Base-by-base conservation (phyloP, 257 asterid species). In the Henckelia pumila region DNA sequence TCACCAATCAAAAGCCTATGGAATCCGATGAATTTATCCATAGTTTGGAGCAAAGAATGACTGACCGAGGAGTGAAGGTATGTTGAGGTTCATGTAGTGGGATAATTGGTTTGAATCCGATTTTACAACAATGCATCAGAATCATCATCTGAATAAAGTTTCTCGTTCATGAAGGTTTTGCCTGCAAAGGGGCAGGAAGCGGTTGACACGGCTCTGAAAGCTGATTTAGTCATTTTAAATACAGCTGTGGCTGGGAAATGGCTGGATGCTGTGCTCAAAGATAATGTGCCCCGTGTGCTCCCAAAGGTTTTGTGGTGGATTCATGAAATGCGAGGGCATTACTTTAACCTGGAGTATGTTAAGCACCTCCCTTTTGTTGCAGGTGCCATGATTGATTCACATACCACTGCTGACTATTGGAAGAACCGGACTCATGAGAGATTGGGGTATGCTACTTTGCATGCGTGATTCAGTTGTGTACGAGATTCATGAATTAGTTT, bases 301-400 rank as follows among this genome's bases (percentile, higher is more conserved):
- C 95, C 97, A 72, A 93, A 93, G 92, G 87, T 93, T 76, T 90
- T 93, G 81, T 93, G 98, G 98, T 93, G 98, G 97, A 93, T 93
- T 76, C 98, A 93, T 85, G 98, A 93, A 84, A 93, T 93, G 98
- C 84, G 98, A 64, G 98, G 97, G 80, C 97, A 93, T 84, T 93
- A 93, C 85, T 93, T 47, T 82, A 93, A 83, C 73, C 84, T 86
- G 92, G 95, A 90, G 81, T 89, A 85, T 81, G 97, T 93, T 56
- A 93, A 85, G 92, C 98, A 88, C 87, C 97, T 93, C 81, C 98
- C 98, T 70, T 85, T 81, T 81, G 98, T 93, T 86, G 92, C 97
- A 77, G 98, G 98, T 81, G 96, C 92, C 57, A 93, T 93, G 97
- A 93, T 93, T 76, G 98, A 93, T 82, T 93, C 98, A 29, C 91